Evolutionary conservation across 768 basidiomycete species (phyloP), one percentile per base, ranked within the genome.

Genomic region (Panellus pusillus): DNA sequence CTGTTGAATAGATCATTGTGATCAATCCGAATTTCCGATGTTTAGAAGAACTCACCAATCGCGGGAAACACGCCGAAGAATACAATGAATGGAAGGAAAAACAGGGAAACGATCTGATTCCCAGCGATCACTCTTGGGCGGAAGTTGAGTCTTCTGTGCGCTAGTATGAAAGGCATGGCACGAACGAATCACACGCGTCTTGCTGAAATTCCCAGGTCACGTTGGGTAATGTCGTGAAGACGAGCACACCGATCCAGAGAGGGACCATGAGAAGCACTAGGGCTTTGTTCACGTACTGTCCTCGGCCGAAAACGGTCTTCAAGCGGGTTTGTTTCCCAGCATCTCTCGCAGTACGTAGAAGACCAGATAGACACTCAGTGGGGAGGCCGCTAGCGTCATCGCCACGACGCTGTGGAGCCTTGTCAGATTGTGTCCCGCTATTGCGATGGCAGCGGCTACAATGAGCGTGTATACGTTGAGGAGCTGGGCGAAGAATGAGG

Each of bases 401-500:
- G 56, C 53, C 15, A 55, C 49, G 8, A 50, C 52, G 17, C 48
- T 50, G 37, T 61, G 60, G 12, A 57, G 27, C 29, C 55, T 57
- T 7, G 60, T 61, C 47, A 61, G 60, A 32, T 55, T 57, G 19
- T 50, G 46, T 1, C 31, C 52, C 27, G 43, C 46, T 14, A 61
- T 48, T 1, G 56, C 36, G 17, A 61, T 38, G 0, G 55, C 32
- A 2, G 56, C 55, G 17, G 60, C 57, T 15, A 58, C 56, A 40
- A 61, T 54, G 27, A 61, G 56, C 27, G 60, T 58, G 47, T 61
- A 61, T 3, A 58, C 56, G 43, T 57, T 57, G 27, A 61, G 56
- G 2, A 61, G 43, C 44, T 57, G 60, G 1, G 59, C 55, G 35
- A 54, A 57, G 42, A 61, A 61, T 9, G 59, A 20, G 1, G 44